Evolutionary conservation across 176 grass and related monocot species (phyloP), one percentile per base, ranked within the genome.

Genomic region (Triticum timopheevii): DNA sequence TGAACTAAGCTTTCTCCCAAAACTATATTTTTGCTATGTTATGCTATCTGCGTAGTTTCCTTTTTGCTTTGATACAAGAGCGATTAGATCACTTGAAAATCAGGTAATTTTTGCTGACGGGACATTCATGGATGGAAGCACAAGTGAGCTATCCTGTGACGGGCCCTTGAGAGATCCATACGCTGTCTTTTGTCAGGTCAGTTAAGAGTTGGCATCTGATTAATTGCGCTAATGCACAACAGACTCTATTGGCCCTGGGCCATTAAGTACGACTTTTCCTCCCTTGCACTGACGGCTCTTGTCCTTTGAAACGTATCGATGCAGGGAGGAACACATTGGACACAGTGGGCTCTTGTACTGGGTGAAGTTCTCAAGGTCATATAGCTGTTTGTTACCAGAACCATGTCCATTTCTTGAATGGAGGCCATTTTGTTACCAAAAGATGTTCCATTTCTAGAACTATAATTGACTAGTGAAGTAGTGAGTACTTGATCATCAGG

Each of bases 321-420:
- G 34, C 70, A 98, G 96, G 96, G 96, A 76, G 96, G 96, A 89
- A 95, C 93, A 24, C 92, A 98, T 75, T 98, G 96, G 93, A 98
- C 93, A 22, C 93, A 98, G 20, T 98, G 96, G 91, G 96, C 93
- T 39, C 92, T 94, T 89, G 93, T 95, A 65, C 89, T 98, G 12
- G 80, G 90, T 49, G 93, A 94, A 86, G 88, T 95, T 77, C 58
- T 98, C 16, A 90, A 85, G 40, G 90, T 91, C 72, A 86, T 95
- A 61, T 98, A 86, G 69, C 49, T 23, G 4, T 68, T 20, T 61
- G 15, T 13, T 45, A 45, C 7, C 6, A 38, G 36, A 38, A 38
- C 5, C 5, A 38, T 38, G 36, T 38, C 36, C 36, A 34, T 34
- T 39, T 39, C 6, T 1, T 2, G 2, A 30, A 30, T 30, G 28